phyloP scores from a whole-genome alignment of 2,329 filamentous ascomycete genomes.

The Aspergillus texensis region DNA sequence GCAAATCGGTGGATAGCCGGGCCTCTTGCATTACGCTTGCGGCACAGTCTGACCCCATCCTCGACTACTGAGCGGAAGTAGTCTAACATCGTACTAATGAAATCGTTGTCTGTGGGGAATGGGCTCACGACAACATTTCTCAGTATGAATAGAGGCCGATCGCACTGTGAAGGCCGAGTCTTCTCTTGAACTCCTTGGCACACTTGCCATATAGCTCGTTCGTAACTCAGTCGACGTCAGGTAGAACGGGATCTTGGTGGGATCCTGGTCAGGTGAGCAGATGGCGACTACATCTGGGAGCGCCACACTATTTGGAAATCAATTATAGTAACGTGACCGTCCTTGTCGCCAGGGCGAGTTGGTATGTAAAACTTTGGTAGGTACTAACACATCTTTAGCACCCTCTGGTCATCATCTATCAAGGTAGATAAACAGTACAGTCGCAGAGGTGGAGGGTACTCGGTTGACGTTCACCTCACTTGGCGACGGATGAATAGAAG shows the following conservation, averaged over 20 bases:
- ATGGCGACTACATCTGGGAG: too few relatives aligned
- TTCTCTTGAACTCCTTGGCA: conserved; percentile 44
- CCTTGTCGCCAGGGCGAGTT: too few relatives aligned
- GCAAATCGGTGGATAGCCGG: conserved; percentile 2
- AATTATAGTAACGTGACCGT: too few relatives aligned
- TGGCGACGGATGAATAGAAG: too few relatives aligned
- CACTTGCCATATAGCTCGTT: conserved; percentile 47
- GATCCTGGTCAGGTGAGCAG: conserved; percentile 43
- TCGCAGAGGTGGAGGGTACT: too few relatives aligned
- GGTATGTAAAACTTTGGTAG: too few relatives aligned
- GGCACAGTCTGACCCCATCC: conserved; percentile 11
- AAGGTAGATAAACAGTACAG: too few relatives aligned
- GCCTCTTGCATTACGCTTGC: conserved; percentile 5
- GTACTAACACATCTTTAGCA: too few relatives aligned
- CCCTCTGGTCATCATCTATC: too few relatives aligned
- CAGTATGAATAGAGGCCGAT: conserved; percentile 47
- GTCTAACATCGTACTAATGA: conserved; percentile 6
- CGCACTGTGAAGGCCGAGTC: conserved; percentile 37
- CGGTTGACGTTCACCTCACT: too few relatives aligned
- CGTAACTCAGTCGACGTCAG: conserved; percentile 51
- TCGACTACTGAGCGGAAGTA: conserved; percentile 8
- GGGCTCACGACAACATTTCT: conserved; percentile 52
- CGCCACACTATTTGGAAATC: too few relatives aligned
- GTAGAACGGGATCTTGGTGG: conserved; percentile 44
- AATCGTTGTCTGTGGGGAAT: conserved; percentile 26